Percentiles rank a stretch among this genome's conserved stretches.
Evolutionary conservation across 306 rosid species (phyloP).

Genomic region (Mimosa bimucronata): DNA sequence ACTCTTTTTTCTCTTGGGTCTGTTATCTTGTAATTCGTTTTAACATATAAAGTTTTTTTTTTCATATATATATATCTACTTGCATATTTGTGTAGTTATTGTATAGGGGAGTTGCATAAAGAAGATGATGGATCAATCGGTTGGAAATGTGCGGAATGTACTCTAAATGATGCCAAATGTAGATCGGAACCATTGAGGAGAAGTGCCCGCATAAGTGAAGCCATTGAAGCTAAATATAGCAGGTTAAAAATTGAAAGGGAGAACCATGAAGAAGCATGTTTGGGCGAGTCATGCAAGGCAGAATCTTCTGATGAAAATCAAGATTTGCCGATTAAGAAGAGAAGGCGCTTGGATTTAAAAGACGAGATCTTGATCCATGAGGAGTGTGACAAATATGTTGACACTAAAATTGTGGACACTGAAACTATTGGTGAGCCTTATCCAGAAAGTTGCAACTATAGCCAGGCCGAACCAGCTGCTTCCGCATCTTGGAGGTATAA

Average conservation of each 20-base stretch:
- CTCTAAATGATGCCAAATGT: conserved; percentile 28
- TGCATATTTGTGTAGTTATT: conserved; percentile 36
- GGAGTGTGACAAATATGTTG: conserved; percentile 25
- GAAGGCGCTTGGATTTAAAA: not conserved
- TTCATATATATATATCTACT: too few species aligned
- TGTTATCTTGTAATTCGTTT: not conserved
- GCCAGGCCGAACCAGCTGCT: conserved; percentile 27
- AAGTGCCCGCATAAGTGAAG: conserved; percentile 39
- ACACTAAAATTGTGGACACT: not conserved
- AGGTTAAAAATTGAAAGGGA: conserved; percentile 27
- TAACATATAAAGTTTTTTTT: conserved; percentile 14
- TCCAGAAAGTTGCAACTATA: conserved; percentile 20
- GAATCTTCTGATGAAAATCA: not conserved
- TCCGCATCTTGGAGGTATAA: conserved; percentile 38
- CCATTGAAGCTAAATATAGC: conserved; percentile 29
- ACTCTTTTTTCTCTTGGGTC: not conserved
- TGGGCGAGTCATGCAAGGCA: conserved; percentile 10
- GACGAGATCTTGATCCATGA: not conserved
- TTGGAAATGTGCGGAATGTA: conserved; percentile 45
- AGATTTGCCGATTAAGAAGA: not conserved
- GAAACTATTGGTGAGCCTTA: not conserved
- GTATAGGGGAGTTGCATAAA: conserved; percentile 19
- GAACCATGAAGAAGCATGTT: not conserved
- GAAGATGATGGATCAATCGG: conserved; percentile 32
- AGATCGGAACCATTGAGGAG: conserved; percentile 22